A percentile compares a stretch with the other conserved stretches of the same genome.
phyloP scores from a whole-genome alignment of 73 alveolate species.

The Uronychia setigera region DNA sequence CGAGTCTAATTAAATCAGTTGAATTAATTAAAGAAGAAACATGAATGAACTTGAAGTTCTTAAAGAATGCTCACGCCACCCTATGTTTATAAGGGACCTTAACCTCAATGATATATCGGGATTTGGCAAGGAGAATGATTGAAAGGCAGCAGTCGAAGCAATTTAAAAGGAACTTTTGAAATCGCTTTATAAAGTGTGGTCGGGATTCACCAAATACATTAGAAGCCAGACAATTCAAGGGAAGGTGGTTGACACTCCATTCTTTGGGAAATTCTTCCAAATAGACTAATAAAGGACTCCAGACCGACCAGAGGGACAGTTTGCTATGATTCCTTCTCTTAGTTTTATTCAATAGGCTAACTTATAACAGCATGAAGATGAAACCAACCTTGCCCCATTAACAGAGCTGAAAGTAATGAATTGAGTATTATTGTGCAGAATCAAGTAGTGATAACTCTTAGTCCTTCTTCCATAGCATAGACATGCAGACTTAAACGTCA shows the following conservation, averaged over 20 bases:
- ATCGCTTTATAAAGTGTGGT: constrained; percentile 53
- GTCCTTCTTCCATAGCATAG: not conserved
- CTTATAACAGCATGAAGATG: constrained; percentile 1
- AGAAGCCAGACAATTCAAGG: constrained; percentile 7
- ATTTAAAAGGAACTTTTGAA: constrained; percentile 10
- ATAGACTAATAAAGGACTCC: not conserved
- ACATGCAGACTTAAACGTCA: not conserved
- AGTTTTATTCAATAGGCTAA: constrained; percentile 18
- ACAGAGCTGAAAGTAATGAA: not conserved
- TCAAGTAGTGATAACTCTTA: not conserved
- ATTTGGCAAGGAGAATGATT: too few relatives aligned
- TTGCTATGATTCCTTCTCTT: constrained; percentile 12
- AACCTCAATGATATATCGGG: too few relatives aligned
- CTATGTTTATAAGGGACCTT: too few relatives aligned
- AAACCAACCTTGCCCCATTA: not conserved
- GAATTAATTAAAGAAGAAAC: too few relatives aligned
- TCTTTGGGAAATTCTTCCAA: constrained; percentile 16
- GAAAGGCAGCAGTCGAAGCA: too few relatives aligned
- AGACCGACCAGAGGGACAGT: not conserved
- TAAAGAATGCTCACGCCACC: too few relatives aligned
- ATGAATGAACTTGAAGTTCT: too few relatives aligned
- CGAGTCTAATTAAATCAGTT: too few relatives aligned
- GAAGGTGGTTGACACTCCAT: constrained; percentile 19
- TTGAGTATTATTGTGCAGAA: not conserved
- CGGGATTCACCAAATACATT: constrained; percentile 53